Evolutionary conservation across 495 filamentous ascomycete species (phyloP).

Genomic region (Glutinoglossum americanum): DNA sequence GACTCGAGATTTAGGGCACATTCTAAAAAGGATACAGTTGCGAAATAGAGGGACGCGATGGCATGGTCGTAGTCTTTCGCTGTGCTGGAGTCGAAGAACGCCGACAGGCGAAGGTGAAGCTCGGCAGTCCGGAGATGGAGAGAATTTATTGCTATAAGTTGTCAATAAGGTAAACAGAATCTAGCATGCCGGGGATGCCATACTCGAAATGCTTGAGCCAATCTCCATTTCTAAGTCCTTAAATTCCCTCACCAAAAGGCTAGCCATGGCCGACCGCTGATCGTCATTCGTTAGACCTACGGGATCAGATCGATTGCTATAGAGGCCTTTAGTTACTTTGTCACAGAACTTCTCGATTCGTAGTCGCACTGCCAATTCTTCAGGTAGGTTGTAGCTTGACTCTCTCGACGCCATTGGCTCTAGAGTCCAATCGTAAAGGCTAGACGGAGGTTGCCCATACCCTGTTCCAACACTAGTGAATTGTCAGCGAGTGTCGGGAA

Average conservation of each 20-base stretch:
- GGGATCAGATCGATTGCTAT: constrained; percentile 56
- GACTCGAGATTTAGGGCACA: constrained; percentile 39
- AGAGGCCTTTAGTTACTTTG: constrained; percentile 68
- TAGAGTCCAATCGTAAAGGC: constrained; percentile 71
- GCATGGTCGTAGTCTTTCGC: constrained; percentile 56
- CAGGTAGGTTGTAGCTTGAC: constrained; percentile 41
- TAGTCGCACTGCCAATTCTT: constrained; percentile 43
- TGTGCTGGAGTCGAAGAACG: constrained; percentile 68
- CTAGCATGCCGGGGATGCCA: not conserved
- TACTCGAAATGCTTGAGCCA: constrained; percentile 1
- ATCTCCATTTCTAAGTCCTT: constrained; percentile 21
- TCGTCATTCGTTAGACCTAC: constrained; percentile 50
- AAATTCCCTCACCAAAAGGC: constrained; percentile 28
- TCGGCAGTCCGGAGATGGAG: constrained; percentile 60
- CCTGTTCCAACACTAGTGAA: constrained; percentile 55
- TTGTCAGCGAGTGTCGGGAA: not conserved
- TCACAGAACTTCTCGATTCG: constrained; percentile 69
- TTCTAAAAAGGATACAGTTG: constrained; percentile 56
- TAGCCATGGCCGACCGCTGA: constrained; percentile 45
- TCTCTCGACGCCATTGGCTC: constrained; percentile 39
- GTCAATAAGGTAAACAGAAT: not conserved
- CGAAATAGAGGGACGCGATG: constrained; percentile 54
- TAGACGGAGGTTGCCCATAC: constrained; percentile 78
- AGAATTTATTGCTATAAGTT: constrained; percentile 33
- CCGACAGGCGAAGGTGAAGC: constrained; percentile 65